Evolutionary conservation across 805 yeast genomes (phyloP).

Genomic region (Millerozyma acaciae): DNA sequence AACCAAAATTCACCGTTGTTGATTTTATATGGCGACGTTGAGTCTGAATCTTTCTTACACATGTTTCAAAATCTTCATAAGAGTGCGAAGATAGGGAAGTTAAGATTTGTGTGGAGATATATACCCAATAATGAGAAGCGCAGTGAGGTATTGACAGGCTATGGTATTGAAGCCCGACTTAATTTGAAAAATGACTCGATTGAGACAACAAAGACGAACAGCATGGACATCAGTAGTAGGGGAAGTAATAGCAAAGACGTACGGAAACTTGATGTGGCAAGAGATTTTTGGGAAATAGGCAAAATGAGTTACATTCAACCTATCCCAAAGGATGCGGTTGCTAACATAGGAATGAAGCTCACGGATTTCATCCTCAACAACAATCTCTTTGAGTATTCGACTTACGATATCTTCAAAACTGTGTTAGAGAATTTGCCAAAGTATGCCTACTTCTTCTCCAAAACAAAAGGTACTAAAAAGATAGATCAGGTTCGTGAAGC

Average conservation of each 20-base stretch:
- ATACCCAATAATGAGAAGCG: conserved; percentile 31
- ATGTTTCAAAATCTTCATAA: conserved; percentile 58
- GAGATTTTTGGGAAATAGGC: no score
- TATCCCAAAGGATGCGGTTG: conserved; percentile 22
- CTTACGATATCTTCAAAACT: conserved; percentile 34
- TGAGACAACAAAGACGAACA: conserved; percentile 1
- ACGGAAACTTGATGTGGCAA: conserved; percentile 11
- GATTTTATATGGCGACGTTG: conserved; percentile 64
- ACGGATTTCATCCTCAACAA: conserved; percentile 33
- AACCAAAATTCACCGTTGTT: conserved; percentile 48
- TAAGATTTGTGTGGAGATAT: conserved; percentile 76
- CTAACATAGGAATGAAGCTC: conserved; percentile 37
- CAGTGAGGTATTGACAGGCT: conserved; percentile 48
- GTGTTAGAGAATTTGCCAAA: conserved; percentile 55
- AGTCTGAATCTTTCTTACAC: conserved; percentile 44
- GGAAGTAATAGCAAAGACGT: conserved; percentile 13
- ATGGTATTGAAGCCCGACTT: conserved; percentile 60
- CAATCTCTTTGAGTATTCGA: conserved; percentile 7
- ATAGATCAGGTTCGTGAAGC: conserved; percentile 21
- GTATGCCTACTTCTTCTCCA: conserved; percentile 36
- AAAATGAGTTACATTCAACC: background rate
- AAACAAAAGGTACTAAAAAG: conserved; percentile 8
- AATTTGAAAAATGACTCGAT: no score
- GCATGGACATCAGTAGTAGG: background rate
- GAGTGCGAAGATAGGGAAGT: conserved; percentile 59